phyloP scores from a whole-genome alignment of 441 rosid genomes.

The Bocquillonia castaneifolia region DNA sequence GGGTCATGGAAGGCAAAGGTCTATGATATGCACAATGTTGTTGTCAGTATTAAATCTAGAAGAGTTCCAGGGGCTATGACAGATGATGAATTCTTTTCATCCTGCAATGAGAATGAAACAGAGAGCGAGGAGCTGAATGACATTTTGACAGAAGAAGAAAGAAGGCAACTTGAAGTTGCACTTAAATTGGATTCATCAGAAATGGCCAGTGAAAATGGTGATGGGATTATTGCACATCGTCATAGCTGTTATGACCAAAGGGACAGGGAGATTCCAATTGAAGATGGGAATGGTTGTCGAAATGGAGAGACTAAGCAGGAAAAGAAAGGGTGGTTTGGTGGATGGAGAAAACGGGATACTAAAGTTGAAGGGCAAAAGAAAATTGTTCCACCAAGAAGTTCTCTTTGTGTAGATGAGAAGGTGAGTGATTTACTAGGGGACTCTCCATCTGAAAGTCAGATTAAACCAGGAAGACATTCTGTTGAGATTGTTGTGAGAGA shows the following conservation, averaged over 20 bases:
- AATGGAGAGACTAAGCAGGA: conserved; percentile 56
- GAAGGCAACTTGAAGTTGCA: conserved; percentile 83
- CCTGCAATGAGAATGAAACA: conserved; percentile 63
- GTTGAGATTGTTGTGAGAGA: conserved; percentile 60
- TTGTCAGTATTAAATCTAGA: conserved; percentile 89
- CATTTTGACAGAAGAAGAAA: conserved; percentile 78
- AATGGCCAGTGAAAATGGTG: conserved; percentile 42
- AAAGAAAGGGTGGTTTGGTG: conserved; percentile 96
- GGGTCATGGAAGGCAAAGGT: conserved; percentile 90
- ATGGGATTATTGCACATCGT: conserved; percentile 54
- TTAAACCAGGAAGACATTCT: conserved; percentile 82
- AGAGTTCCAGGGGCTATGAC: conserved; percentile 94
- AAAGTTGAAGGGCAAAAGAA: conserved; percentile 60
- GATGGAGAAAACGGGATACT: conserved; percentile 78
- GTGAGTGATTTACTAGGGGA: conserved; percentile 79
- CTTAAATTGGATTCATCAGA: conserved; percentile 74
- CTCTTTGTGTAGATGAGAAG: conserved; percentile 81
- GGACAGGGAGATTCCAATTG: conserved; percentile 77
- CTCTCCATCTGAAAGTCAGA: conserved; percentile 51
- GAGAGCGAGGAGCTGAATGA: conserved; percentile 74
- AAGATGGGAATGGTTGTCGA: conserved; percentile 43
- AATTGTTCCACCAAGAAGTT: conserved; percentile 65
- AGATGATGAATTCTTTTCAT: conserved; percentile 72
- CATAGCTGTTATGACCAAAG: conserved; percentile 74
- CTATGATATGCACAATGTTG: conserved; percentile 94